Percentiles rank a stretch among this genome's conserved stretches.
Evolutionary conservation across 768 basidiomycete species (phyloP).

Genomic region (Thelephora aurantiotincta): DNA sequence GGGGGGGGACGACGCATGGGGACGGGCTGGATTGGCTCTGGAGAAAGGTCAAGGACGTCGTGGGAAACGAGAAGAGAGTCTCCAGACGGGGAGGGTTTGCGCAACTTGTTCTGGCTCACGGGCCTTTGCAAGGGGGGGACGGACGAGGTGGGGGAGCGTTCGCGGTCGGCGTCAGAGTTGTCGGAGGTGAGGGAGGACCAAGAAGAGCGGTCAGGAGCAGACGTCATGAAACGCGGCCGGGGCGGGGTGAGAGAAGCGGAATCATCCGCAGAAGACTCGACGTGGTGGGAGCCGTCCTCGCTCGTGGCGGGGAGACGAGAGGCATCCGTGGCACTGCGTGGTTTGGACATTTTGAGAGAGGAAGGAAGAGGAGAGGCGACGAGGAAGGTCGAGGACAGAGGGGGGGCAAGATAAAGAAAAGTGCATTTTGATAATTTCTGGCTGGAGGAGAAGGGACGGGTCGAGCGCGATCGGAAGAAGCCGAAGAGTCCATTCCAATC

Average conservation of each 20-base stretch:
- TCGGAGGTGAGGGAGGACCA: constrained; percentile 13
- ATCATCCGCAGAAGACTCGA: constrained; percentile 5
- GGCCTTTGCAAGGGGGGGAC: constrained; percentile 4
- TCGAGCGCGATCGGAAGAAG: too few relatives aligned
- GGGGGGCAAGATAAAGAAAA: neutral
- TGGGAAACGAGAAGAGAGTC: constrained; percentile 4
- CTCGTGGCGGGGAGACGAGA: neutral
- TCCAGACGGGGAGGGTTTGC: neutral
- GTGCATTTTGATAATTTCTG: too few relatives aligned
- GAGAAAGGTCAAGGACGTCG: constrained; percentile 8
- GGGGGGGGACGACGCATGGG: constrained; percentile 19
- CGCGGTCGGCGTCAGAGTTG: constrained; percentile 18
- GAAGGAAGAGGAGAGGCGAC: neutral
- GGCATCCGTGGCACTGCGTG: neutral
- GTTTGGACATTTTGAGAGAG: neutral
- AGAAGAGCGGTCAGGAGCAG: constrained; percentile 5
- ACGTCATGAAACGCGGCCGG: constrained; percentile 5
- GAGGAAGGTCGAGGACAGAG: neutral
- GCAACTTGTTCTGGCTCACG: too few relatives aligned
- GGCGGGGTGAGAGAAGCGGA: constrained; percentile 10
- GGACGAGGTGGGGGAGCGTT: constrained; percentile 10
- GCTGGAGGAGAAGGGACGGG: too few relatives aligned
- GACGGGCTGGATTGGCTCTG: constrained; percentile 3
- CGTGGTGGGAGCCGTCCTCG: neutral
- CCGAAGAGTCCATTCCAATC: too few relatives aligned